These are phyloP conservation scores for Globisporangium spinosum DNA, from an alignment of 352 stramenopile species.

Conservation along the genomic window DNA sequence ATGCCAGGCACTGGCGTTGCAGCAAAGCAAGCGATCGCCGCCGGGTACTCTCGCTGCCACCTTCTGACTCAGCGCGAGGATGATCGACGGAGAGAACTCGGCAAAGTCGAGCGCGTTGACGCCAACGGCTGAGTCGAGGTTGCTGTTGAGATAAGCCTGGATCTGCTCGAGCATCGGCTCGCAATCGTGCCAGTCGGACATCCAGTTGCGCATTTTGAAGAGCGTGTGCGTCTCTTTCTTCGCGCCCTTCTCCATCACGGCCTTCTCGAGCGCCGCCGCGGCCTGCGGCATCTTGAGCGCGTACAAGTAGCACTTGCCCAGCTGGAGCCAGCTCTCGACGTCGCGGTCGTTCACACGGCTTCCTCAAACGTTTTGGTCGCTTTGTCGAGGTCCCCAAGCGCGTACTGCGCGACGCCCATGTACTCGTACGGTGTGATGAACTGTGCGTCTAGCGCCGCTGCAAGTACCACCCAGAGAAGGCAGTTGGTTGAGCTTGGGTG, in stretches of 20 bases:
- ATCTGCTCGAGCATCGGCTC: constrained; percentile 46
- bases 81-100: constrained; percentile 29
- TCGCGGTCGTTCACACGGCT: constrained; percentile 54
- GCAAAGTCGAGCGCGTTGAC: constrained; percentile 46
- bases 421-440: constrained; percentile 62
- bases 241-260: constrained; percentile 37
- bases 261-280: constrained; percentile 43
- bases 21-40: constrained; percentile 14
- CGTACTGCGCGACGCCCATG: constrained; percentile 64
- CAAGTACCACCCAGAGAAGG: neutral
- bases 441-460: constrained; percentile 19
- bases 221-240: constrained; percentile 35
- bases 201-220: constrained; percentile 66
- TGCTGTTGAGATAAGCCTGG: constrained; percentile 19
- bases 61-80: constrained; percentile 24
- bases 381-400: constrained; percentile 53
- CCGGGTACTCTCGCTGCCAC: too few species aligned
- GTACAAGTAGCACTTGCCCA: constrained; percentile 72
- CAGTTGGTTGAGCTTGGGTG: neutral
- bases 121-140: constrained; percentile 17
- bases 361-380: constrained; percentile 57
- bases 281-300: constrained; percentile 41
- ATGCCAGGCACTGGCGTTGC: constrained; percentile 15
- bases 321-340: constrained; percentile 50
- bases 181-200: constrained; percentile 59